A percentile compares a stretch with the other conserved stretches of the same genome.
Conservation (phyloP, 352 stramenopile genomes). For the Phytophthora pinifolia region DNA sequence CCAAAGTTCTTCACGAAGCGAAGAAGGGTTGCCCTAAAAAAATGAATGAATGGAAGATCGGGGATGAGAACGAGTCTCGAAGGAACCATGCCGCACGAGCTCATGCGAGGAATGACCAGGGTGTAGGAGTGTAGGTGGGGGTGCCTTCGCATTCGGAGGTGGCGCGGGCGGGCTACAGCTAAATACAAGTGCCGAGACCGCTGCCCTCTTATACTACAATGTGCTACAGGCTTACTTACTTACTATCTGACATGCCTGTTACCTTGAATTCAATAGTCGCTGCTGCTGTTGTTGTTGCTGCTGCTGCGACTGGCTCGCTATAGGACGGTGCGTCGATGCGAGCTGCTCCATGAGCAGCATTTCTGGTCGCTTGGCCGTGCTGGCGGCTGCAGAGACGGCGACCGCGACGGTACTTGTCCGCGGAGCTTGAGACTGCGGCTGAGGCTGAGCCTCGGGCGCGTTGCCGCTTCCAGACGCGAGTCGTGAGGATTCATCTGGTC, state of each 20-base stretch:
- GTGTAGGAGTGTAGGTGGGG: slow-evolving; percentile 1
- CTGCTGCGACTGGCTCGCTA: slow-evolving; percentile 30
- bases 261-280: slow-evolving; percentile 43
- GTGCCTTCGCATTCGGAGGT: slow-evolving; percentile 30
- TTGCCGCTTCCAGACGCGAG: slow-evolving; percentile 26
- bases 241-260: slow-evolving; percentile 44
- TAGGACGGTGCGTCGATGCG: slow-evolving; percentile 24
- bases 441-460: slow-evolving; percentile 1
- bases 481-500: slow-evolving; percentile 36
- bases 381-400: slow-evolving; percentile 9
- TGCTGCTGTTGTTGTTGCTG: slow-evolving; percentile 34
- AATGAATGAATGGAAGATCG: too few relatives aligned
- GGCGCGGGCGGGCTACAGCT: slow-evolving; percentile 19
- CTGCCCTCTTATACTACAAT: slow-evolving; percentile 41
- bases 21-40: too few relatives aligned
- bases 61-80: neutral
- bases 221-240: slow-evolving; percentile 42
- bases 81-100: neutral
- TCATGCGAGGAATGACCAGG: neutral
- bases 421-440: slow-evolving; percentile 17
- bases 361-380: slow-evolving; percentile 32
- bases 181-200: slow-evolving; percentile 30
- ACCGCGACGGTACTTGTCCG: slow-evolving; percentile 11
- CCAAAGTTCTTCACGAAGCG: too few relatives aligned
- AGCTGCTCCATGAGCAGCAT: slow-evolving; percentile 41